Base-by-base conservation (phyloP, 148 eudicot species). In the Limonium bicolor region DNA sequence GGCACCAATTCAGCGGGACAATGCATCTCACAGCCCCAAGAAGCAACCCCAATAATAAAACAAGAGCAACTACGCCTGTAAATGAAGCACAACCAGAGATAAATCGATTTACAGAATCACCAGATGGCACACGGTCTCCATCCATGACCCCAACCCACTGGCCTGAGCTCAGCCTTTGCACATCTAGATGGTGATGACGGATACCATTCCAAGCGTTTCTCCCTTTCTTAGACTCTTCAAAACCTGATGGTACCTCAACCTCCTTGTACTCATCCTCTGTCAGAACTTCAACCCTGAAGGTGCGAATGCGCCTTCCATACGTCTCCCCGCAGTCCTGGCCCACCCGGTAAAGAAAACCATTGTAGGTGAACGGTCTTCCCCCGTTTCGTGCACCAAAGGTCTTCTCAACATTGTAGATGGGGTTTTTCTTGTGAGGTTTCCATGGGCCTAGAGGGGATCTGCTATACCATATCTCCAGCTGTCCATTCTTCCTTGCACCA, bases 261-360 rank as follows among this genome's bases (percentile, higher is more conserved):
- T 90, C 99, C 60, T 43, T 60, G 59, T 59, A 90, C n/a, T 73
- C 82, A 4, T 70, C 29, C 35, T 71, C 64, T 4, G 76, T 80
- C 35, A 90, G 82, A 29, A 67, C 48, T 59, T 78, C 73, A 2
- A 90, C 73, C 54, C 62, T 71, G 65, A 84, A 90, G 37, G 74
- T 55, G 29, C 69, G 95, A 22, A 84, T 48, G 10, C 80, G 60
- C 36, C 63, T 70, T 19, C 99, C 95, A 25, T 84, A 90, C 15
- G 99, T 84, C 45, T 73, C 82, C 6, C 93, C 93, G 49, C 81
- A 73, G 55, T 90, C 99, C 74, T 90, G 99, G 23, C 99, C 99
- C 3, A 67, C 50, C 3, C 99, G 95, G 40, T 84, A 75, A 16
- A 84, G 75, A 47, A 60, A 39, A n/a, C 95, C 95, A 20, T 70